Evolutionary conservation across 2,329 filamentous ascomycete species (phyloP).

Genomic region (Aureobasidium uvarum): DNA sequence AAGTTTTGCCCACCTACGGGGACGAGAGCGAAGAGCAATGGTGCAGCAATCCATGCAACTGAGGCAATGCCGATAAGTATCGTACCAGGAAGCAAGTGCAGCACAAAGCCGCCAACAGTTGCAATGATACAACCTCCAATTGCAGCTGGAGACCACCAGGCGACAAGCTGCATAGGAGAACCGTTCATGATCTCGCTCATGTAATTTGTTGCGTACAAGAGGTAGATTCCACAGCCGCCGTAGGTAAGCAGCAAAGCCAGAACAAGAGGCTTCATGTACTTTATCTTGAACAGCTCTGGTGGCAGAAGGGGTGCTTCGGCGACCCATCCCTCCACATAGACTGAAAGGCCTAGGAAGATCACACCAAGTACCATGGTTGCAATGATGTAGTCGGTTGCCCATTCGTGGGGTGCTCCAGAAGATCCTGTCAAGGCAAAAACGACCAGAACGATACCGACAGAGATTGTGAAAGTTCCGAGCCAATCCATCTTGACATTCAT

Average conservation of each 20-base stretch:
- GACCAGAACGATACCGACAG: constrained; percentile 65
- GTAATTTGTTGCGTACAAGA: constrained; percentile 69
- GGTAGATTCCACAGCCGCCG: constrained; percentile 65
- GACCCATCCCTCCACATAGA: constrained; percentile 72
- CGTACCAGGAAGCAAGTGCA: constrained; percentile 64
- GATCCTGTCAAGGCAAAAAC: constrained; percentile 75
- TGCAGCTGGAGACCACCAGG: constrained; percentile 67
- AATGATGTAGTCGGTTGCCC: constrained; percentile 71
- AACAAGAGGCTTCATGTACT: constrained; percentile 64
- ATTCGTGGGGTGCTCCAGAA: constrained; percentile 65
- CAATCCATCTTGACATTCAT: constrained; percentile 65
- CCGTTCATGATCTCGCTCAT: constrained; percentile 60
- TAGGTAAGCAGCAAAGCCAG: constrained; percentile 64
- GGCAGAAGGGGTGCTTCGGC: constrained; percentile 68
- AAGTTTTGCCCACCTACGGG: constrained; percentile 56
- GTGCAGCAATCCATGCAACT: constrained; percentile 57
- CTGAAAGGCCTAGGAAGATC: constrained; percentile 57
- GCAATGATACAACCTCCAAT: constrained; percentile 66
- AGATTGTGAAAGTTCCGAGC: constrained; percentile 59
- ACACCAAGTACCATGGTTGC: constrained; percentile 63
- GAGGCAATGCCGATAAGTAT: constrained; percentile 62
- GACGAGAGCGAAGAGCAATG: constrained; percentile 63
- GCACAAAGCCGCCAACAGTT: constrained; percentile 61
- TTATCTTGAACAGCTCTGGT: constrained; percentile 65
- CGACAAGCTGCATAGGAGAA: constrained; percentile 62